These are phyloP conservation scores for Coniochaeta hoffmannii DNA, from an alignment of 2,329 filamentous ascomycete species.

Conservation along the genomic window DNA sequence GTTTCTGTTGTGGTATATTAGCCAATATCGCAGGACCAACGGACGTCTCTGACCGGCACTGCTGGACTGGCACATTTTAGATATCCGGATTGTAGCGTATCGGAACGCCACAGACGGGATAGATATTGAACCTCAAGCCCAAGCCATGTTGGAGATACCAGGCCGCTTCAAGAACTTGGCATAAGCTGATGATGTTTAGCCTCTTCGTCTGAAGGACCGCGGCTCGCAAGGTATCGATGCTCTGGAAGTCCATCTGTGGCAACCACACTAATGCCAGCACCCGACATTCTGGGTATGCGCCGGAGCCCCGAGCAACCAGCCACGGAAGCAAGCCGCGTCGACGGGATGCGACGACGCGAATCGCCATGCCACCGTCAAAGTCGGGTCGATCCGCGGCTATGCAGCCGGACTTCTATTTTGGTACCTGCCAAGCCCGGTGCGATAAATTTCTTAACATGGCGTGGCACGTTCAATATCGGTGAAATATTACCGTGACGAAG, in stretches of 20 bases:
- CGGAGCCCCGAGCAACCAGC: no score
- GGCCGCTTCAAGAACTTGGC: neutral
- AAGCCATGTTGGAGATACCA: neutral
- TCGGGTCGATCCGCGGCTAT: neutral
- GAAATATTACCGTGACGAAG: neutral
- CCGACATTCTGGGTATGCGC: no score
- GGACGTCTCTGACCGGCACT: neutral
- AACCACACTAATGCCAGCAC: no score
- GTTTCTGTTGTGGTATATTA: conserved; percentile 13
- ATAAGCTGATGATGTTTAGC: neutral
- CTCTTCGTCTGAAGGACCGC: neutral
- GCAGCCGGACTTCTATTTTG: neutral
- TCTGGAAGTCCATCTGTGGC: no score
- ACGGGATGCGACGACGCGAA: neutral
- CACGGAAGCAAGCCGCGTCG: neutral
- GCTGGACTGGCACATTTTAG: neutral
- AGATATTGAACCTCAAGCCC: neutral
- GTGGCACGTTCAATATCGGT: neutral
- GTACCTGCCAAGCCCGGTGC: neutral
- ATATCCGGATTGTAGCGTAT: neutral
- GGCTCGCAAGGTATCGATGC: no score
- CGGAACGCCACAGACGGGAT: neutral
- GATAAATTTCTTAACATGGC: neutral
- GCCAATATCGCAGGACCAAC: neutral
- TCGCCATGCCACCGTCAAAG: neutral